A percentile compares a stretch with the other conserved stretches of the same genome.
Conservation (phyloP, 371 early-diverging fungal genomes). For the Haplosporangium sp. region DNA sequence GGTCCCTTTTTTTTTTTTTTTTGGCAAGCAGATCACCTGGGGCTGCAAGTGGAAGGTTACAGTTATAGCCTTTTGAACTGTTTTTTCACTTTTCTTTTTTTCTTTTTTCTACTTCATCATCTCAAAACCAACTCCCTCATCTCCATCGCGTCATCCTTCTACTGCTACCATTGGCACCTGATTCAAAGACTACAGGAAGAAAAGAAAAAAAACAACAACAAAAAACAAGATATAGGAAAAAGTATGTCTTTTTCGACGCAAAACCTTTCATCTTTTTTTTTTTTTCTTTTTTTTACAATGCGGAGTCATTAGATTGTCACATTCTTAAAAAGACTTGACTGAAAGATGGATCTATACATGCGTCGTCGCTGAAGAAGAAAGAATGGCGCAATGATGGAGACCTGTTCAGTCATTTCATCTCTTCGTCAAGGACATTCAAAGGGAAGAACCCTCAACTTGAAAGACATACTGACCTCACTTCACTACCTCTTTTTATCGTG, state of each 20-base stretch:
- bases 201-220: neutral
- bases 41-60: neutral
- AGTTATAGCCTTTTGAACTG: neutral
- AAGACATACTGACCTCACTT: neutral
- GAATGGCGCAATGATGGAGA: neutral
- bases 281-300: too few relatives aligned
- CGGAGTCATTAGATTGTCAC: constrained; percentile 4
- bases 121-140: neutral
- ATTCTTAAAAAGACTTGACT: neutral
- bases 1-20: neutral
- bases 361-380: neutral
- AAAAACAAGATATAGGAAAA: neutral
- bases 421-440: neutral
- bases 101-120: neutral
- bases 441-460: neutral
- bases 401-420: neutral
- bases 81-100: constrained; percentile 1
- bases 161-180: neutral
- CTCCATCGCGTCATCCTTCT: constrained; percentile 2
- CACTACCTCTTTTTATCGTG: neutral
- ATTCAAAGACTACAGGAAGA: neutral
- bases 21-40: neutral
- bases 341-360: neutral
- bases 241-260: neutral
- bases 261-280: too few relatives aligned